phyloP scores from a whole-genome alignment of 1,284 basidiomycete species.

The Papiliotrema terrestris region DNA sequence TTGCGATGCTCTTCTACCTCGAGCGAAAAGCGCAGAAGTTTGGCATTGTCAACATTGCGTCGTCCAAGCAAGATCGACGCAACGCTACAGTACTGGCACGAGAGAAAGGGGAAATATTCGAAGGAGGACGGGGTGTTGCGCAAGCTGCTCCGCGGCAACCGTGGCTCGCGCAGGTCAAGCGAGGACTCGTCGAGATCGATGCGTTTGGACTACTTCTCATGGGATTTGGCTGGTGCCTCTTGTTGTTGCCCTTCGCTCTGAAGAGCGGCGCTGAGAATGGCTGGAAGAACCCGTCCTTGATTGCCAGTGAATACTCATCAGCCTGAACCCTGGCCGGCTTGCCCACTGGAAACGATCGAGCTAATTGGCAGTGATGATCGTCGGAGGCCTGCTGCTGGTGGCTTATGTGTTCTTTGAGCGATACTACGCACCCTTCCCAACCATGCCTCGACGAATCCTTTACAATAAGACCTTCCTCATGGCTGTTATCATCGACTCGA shows the following conservation, averaged over 20 bases:
- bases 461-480: constrained; percentile 39
- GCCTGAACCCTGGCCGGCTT: too few species aligned
- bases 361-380: constrained; percentile 47
- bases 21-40: constrained; percentile 34
- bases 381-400: constrained; percentile 43
- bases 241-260: constrained; percentile 45
- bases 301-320: neutral
- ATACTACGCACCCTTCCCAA: constrained; percentile 36
- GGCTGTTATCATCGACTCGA: constrained; percentile 32
- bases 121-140: neutral
- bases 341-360: too few species aligned
- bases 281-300: constrained; percentile 30
- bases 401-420: constrained; percentile 42
- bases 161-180: neutral
- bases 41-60: constrained; percentile 18
- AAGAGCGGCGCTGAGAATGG: constrained; percentile 28
- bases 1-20: constrained; percentile 38
- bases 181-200: constrained; percentile 25
- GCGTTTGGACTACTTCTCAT: constrained; percentile 43
- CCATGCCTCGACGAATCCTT: constrained; percentile 44
- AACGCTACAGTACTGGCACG: neutral
- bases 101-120: neutral
- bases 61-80: constrained; percentile 16
- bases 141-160: neutral
- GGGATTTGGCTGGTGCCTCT: constrained; percentile 34